A percentile compares a stretch with the other conserved stretches of the same genome.
These are phyloP conservation scores for Phlebopus sp. DNA, from an alignment of 1,284 basidiomycete genomes.

Conservation along the genomic window DNA sequence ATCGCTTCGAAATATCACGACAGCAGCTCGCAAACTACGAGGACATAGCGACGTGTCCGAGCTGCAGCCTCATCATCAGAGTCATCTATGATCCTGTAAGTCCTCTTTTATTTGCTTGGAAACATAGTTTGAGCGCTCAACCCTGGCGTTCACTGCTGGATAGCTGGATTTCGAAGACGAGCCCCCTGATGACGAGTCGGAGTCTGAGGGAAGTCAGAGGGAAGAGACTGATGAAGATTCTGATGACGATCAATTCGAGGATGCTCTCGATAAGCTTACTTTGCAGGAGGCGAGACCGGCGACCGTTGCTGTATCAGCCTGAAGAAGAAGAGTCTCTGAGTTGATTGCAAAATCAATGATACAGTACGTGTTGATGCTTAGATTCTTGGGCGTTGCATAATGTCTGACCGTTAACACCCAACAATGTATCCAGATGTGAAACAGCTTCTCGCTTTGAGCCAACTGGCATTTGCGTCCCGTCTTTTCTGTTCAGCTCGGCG, in stretches of 20 bases:
- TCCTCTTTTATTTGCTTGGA: slow-evolving; percentile 24
- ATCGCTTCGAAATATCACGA: slow-evolving; percentile 95
- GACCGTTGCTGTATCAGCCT: slow-evolving; percentile 18
- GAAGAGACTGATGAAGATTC: slow-evolving; percentile 39
- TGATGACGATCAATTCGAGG: slow-evolving; percentile 53
- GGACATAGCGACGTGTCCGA: slow-evolving; percentile 96
- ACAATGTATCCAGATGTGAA: too few species aligned
- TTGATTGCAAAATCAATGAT: neutral
- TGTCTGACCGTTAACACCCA: too few species aligned
- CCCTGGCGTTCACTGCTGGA: too few species aligned
- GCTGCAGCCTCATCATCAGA: slow-evolving; percentile 90
- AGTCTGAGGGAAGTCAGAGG: slow-evolving; percentile 42
- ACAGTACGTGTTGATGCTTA: too few species aligned
- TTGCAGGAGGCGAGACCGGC: slow-evolving; percentile 30
- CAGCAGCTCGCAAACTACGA: slow-evolving; percentile 87
- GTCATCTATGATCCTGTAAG: slow-evolving; percentile 95
- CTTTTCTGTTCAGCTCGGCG: too few species aligned
- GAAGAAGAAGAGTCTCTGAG: neutral
- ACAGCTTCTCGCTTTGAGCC: too few species aligned
- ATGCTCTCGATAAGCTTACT: slow-evolving; percentile 62
- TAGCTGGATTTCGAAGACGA: slow-evolving; percentile 76
- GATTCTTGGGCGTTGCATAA: too few species aligned
- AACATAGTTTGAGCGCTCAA: too few species aligned
- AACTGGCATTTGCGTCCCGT: too few species aligned
- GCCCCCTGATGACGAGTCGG: slow-evolving; percentile 45